phyloP scores from a whole-genome alignment of 1,139 yeast genomes.

The Hyphopichia pseudoburtonii region DNA sequence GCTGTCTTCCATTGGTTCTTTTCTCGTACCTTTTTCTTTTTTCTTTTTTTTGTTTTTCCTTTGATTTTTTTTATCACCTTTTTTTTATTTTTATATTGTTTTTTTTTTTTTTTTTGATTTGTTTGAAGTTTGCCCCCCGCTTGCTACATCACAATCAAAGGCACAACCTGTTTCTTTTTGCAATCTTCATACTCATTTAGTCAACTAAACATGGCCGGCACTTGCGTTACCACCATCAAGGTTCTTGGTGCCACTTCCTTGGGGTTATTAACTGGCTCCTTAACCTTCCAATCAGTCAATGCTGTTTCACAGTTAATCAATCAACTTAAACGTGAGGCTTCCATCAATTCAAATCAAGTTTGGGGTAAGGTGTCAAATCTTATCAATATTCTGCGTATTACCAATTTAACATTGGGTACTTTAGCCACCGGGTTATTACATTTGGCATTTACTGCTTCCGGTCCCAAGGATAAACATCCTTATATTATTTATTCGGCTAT shows the following conservation, averaged over 20 bases:
- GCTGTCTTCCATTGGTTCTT: too few relatives aligned
- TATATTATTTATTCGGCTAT: constrained; percentile 56
- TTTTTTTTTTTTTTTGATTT: too few relatives aligned
- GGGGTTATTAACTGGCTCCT: constrained; percentile 48
- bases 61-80: too few relatives aligned
- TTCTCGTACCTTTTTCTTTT: too few relatives aligned
- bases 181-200: too few relatives aligned
- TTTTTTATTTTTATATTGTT: too few relatives aligned
- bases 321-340: constrained; percentile 19
- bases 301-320: constrained; percentile 37
- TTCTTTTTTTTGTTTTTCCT: too few relatives aligned
- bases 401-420: constrained; percentile 34
- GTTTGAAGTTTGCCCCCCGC: too few relatives aligned
- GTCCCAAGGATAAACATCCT: constrained; percentile 51
- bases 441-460: constrained; percentile 43
- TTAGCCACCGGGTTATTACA: constrained; percentile 40
- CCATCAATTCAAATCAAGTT: constrained; percentile 9
- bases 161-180: too few relatives aligned
- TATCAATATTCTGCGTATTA: constrained; percentile 25
- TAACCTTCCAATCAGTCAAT: constrained; percentile 35
- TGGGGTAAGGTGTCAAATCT: constrained; percentile 15
- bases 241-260: constrained; percentile 52
- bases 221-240: constrained; percentile 51
- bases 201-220: constrained; percentile 37
- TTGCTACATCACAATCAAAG: too few relatives aligned